Percentiles rank a stretch among this genome's conserved stretches.
Conservation (phyloP, 2,329 filamentous ascomycete genomes). For the Colletotrichum truncatum region DNA sequence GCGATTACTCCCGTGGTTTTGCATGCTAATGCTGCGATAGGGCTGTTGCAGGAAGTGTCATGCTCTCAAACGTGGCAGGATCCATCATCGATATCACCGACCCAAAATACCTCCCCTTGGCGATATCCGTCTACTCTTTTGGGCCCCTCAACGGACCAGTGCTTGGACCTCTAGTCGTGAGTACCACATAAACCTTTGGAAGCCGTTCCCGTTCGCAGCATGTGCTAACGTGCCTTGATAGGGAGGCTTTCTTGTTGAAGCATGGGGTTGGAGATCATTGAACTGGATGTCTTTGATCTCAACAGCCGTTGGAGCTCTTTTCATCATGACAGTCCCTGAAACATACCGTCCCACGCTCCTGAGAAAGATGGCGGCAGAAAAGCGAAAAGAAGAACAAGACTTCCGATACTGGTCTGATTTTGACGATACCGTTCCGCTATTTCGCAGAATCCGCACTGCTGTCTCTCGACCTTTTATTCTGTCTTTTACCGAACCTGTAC, state of each 20-base stretch:
- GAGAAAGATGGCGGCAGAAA: slow-evolving; percentile 55
- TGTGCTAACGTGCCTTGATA: not conserved
- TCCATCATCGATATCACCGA: slow-evolving; percentile 69
- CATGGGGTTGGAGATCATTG: slow-evolving; percentile 71
- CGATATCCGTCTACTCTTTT: slow-evolving; percentile 70
- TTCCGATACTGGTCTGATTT: slow-evolving; percentile 65
- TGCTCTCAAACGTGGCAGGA: slow-evolving; percentile 71
- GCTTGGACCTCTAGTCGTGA: slow-evolving; percentile 37
- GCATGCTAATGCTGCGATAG: slow-evolving; percentile 40
- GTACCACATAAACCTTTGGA: not conserved
- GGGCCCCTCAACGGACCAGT: slow-evolving; percentile 69
- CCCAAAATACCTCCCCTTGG: slow-evolving; percentile 69
- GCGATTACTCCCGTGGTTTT: no score
- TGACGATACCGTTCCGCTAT: slow-evolving; percentile 63
- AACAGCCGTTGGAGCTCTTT: slow-evolving; percentile 57
- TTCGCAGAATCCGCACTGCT: slow-evolving; percentile 64
- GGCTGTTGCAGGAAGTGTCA: slow-evolving; percentile 69
- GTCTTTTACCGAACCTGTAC: slow-evolving; percentile 69
- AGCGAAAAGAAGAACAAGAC: slow-evolving; percentile 60
- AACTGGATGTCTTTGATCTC: slow-evolving; percentile 68
- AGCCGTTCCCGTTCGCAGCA: accelerated
- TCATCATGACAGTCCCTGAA: slow-evolving; percentile 60
- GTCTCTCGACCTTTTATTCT: slow-evolving; percentile 68
- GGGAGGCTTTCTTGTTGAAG: slow-evolving; percentile 66
- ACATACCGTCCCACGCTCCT: slow-evolving; percentile 65